Base-by-base conservation (phyloP, 2,329 filamentous ascomycete species). In the Scortechinia acanthostroma region DNA sequence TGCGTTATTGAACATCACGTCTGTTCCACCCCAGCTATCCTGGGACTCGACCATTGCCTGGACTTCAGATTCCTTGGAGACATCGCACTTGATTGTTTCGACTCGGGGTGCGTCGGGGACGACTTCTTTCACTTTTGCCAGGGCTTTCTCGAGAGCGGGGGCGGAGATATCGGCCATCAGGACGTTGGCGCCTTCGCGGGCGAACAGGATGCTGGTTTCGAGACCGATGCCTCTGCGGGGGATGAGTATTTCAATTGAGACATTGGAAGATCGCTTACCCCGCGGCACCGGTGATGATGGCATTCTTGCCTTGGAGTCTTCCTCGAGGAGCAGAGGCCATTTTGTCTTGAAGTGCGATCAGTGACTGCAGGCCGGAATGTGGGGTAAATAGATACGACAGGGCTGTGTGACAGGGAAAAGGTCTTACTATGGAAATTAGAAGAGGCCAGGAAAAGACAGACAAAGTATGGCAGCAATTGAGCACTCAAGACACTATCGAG, bases 1-100 rank as follows among this genome's bases (percentile, higher is more conserved):
- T 15, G 85, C 85, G 55, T 89, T 89, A 70, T 88, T 89, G 74
- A 88, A 88, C 54, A 88, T 81, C 55, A 88, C 72, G 54, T 89
- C 85, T 1, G 84, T 62, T 30, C 85, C 85, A 50, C 84, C 85
- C 79, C 82, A 86, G 20, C 71, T 61, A 55, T 88, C 84, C 22
- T 85, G 63, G 15, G 73, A 66, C 42, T 76, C 75, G 21, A 88
- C 69, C 50, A 79, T 72, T 15, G 74, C 72, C 51, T 79, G 64
- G 16, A 88, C 72, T 19, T 85, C 74, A 22, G 72, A 59, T 58
- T 88, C 85, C 56, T 83, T 84, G 53, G 80, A 81, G 25, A 88
- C 85, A 56, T 89, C 83, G 57, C 76, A 78, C 50, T 75, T 55
- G 46, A 52, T 44, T 25, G 68, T 71, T 44, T 78, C 73, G 44